Evolutionary conservation across 495 filamentous ascomycete genomes (phyloP).

Genomic region (Penicillium cataractarum): DNA sequence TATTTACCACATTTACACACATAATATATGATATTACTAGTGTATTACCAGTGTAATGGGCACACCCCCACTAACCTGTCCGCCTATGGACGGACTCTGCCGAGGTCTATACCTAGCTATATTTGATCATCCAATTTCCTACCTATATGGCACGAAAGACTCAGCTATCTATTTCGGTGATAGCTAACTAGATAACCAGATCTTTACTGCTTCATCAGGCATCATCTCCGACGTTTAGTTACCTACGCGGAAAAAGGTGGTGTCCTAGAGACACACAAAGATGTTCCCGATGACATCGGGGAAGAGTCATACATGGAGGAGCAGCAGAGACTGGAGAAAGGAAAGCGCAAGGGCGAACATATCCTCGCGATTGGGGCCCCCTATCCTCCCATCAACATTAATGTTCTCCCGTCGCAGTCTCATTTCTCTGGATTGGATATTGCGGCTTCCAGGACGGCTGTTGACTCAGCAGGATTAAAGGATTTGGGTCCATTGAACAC

Average conservation of each 20-base stretch:
- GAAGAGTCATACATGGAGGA: conserved; percentile 36
- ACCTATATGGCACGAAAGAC: too few species aligned
- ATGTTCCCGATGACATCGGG: conserved; percentile 26
- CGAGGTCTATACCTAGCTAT: too few species aligned
- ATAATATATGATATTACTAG: too few species aligned
- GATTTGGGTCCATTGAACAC: conserved; percentile 12
- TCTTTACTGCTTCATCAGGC: too few species aligned
- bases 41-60: too few species aligned
- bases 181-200: too few species aligned
- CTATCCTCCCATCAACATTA: conserved; percentile 31
- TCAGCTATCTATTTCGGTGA: too few species aligned
- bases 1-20: too few species aligned
- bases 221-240: too few species aligned
- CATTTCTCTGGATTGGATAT: conserved; percentile 1
- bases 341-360: conserved; percentile 20
- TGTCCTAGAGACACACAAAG: conserved; percentile 27
- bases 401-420: conserved; percentile 22
- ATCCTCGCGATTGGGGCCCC: conserved; percentile 1
- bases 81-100: too few species aligned
- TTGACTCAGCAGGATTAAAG: conserved; percentile 6
- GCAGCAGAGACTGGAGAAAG: conserved; percentile 29
- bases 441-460: not conserved
- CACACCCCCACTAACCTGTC: too few species aligned
- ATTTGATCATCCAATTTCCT: too few species aligned
- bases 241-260: conserved; percentile 27